A percentile compares a stretch with the other conserved stretches of the same genome.
Evolutionary conservation across 306 rosid genomes (phyloP).

Genomic region (Pyrus betulifolia): DNA sequence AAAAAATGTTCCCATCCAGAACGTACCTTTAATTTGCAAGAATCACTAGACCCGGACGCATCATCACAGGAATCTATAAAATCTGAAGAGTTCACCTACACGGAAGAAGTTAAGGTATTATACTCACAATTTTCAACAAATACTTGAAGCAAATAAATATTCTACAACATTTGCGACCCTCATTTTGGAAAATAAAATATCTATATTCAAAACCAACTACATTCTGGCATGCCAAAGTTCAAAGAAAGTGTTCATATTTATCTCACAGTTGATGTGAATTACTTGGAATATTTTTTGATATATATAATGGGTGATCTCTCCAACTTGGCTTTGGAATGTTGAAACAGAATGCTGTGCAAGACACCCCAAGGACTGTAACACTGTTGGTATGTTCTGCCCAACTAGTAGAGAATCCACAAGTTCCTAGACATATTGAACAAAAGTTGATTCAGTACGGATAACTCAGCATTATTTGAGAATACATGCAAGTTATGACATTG

Average conservation of each 20-base stretch:
- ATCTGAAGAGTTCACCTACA: slow-evolving; percentile 51
- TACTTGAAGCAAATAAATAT: neutral
- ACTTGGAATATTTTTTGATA: slow-evolving; percentile 62
- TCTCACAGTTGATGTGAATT: slow-evolving; percentile 12
- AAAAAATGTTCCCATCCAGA: slow-evolving; percentile 6
- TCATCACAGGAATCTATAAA: slow-evolving; percentile 18
- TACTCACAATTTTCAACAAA: neutral
- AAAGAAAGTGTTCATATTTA: slow-evolving; percentile 15
- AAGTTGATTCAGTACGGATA: slow-evolving; percentile 2
- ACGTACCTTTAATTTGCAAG: slow-evolving; percentile 73
- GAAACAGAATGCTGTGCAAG: slow-evolving; percentile 62
- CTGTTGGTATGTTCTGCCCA: slow-evolving; percentile 60
- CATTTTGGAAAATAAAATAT: too few species aligned
- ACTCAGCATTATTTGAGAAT: neutral
- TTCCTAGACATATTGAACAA: slow-evolving; percentile 33
- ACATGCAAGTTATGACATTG: neutral
- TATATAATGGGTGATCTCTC: slow-evolving; percentile 52
- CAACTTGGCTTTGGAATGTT: slow-evolving; percentile 51
- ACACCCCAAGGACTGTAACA: slow-evolving; percentile 88
- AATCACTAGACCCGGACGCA: slow-evolving; percentile 29
- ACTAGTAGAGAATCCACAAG: slow-evolving; percentile 47
- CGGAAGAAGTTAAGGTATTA: slow-evolving; percentile 13
- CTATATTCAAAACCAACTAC: neutral
- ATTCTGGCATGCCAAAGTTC: slow-evolving; percentile 6
- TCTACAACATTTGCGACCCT: neutral